Conservation (phyloP, 2,329 filamentous ascomycete species). For the Pseudogymnoascus sp. region DNA sequence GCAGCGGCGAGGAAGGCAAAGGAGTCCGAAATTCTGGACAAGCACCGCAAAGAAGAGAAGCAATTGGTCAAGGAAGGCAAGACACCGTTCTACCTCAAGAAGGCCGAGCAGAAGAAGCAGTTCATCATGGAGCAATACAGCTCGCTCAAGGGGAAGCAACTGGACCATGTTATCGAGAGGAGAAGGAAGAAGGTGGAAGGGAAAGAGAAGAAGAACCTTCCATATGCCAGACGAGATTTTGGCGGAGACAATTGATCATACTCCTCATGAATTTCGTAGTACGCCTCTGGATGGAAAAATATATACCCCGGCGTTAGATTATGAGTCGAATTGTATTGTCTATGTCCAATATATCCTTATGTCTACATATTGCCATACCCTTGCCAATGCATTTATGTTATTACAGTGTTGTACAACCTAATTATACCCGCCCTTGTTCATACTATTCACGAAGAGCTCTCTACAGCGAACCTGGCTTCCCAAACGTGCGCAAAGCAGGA, state of each 20-base stretch:
- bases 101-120: slow-evolving; percentile 82
- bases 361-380: not conserved
- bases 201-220: slow-evolving; percentile 77
- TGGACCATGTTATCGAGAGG: slow-evolving; percentile 77
- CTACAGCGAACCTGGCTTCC: slow-evolving; percentile 77
- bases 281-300: not conserved
- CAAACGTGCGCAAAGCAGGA: slow-evolving; percentile 79
- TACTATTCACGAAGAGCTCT: slow-evolving; percentile 60
- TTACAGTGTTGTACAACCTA: slow-evolving; percentile 4
- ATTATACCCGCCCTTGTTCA: slow-evolving; percentile 23
- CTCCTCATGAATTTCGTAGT: not conserved
- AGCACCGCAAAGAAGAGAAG: slow-evolving; percentile 77
- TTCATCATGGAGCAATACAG: slow-evolving; percentile 72
- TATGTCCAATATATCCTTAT: slow-evolving; percentile 7
- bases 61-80: slow-evolving; percentile 81
- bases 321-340: slow-evolving; percentile 10
- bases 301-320: slow-evolving; percentile 4
- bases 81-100: slow-evolving; percentile 89
- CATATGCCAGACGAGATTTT: slow-evolving; percentile 33
- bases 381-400: not conserved
- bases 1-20: slow-evolving; percentile 62
- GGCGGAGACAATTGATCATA: not conserved
- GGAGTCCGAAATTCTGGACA: slow-evolving; percentile 60
- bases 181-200: slow-evolving; percentile 81
- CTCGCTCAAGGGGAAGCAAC: slow-evolving; percentile 76